Evolutionary conservation across 2,329 filamentous ascomycete genomes (phyloP).

Genomic region (Hymenoscyphus fructigenus): DNA sequence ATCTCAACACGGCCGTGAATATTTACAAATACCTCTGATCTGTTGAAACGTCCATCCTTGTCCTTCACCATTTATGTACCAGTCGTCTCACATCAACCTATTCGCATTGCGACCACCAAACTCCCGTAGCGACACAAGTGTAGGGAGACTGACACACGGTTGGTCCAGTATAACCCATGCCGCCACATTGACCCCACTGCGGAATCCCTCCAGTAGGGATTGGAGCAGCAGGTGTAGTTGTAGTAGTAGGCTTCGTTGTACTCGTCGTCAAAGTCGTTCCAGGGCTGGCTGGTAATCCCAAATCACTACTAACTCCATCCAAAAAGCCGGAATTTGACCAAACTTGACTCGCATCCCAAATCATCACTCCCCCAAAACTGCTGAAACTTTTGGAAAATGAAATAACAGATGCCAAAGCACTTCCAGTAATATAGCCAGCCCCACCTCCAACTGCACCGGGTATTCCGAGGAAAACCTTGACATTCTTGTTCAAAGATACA

Average conservation of each 20-base stretch:
- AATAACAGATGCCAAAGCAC: slow-evolving; percentile 37
- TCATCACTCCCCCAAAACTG: slow-evolving; percentile 67
- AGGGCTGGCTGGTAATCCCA: slow-evolving; percentile 9
- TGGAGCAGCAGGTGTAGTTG: neutral
- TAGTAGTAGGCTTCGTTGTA: neutral
- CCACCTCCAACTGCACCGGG: slow-evolving; percentile 52
- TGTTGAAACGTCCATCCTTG: too few species aligned
- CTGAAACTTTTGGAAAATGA: slow-evolving; percentile 52
- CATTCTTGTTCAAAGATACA: slow-evolving; percentile 55
- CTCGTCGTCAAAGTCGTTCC: slow-evolving; percentile 7
- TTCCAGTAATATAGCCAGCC: slow-evolving; percentile 52
- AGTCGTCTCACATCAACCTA: neutral
- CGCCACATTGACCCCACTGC: slow-evolving; percentile 11
- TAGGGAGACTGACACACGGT: slow-evolving; percentile 7
- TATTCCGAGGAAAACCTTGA: slow-evolving; percentile 62
- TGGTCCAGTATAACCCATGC: slow-evolving; percentile 6
- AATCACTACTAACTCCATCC: slow-evolving; percentile 13
- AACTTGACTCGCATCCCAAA: slow-evolving; percentile 66
- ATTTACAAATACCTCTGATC: too few species aligned
- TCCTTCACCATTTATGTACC: too few species aligned
- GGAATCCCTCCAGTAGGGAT: neutral
- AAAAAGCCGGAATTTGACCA: slow-evolving; percentile 59
- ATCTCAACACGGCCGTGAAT: too few species aligned
- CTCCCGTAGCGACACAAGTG: slow-evolving; percentile 4
- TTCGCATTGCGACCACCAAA: slow-evolving; percentile 10